These are phyloP conservation scores for Combretum micranthum DNA, from an alignment of 345 rosid genomes.

Conservation along the genomic window DNA sequence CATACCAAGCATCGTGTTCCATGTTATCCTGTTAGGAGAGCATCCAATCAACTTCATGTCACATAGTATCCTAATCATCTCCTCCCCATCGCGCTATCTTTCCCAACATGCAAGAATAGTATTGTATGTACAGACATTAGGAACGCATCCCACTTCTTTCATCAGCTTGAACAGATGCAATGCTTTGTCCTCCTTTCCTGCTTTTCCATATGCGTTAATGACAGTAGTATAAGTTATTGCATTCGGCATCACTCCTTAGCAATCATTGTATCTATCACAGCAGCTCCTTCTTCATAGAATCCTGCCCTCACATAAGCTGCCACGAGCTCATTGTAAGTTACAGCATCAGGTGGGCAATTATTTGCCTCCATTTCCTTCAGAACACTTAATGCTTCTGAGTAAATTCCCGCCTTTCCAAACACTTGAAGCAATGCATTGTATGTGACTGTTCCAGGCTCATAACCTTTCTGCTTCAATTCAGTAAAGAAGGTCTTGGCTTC, in stretches of 20 bases:
- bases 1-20: constrained; percentile 87
- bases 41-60: constrained; percentile 84
- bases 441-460: constrained; percentile 71
- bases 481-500: constrained; percentile 71
- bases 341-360: constrained; percentile 55
- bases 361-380: constrained; percentile 86
- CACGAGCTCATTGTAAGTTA: constrained; percentile 82
- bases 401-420: constrained; percentile 72
- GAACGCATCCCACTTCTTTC: constrained; percentile 77
- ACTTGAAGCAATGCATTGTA: constrained; percentile 75
- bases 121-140: constrained; percentile 77
- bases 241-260: constrained; percentile 65
- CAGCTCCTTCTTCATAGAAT: constrained; percentile 65
- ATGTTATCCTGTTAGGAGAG: constrained; percentile 73
- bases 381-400: constrained; percentile 60
- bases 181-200: constrained; percentile 66
- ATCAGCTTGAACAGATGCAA: constrained; percentile 51
- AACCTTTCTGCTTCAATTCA: constrained; percentile 60
- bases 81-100: constrained; percentile 57
- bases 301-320: constrained; percentile 88
- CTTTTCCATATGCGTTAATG: constrained; percentile 76
- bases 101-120: constrained; percentile 71
- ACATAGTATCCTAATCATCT: constrained; percentile 60
- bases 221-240: constrained; percentile 80
- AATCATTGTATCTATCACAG: constrained; percentile 61